Evolutionary conservation across 2,329 filamentous ascomycete genomes (phyloP), one percentile per base, ranked within the genome.

Genomic region (Cladophialophora chaetospira): DNA sequence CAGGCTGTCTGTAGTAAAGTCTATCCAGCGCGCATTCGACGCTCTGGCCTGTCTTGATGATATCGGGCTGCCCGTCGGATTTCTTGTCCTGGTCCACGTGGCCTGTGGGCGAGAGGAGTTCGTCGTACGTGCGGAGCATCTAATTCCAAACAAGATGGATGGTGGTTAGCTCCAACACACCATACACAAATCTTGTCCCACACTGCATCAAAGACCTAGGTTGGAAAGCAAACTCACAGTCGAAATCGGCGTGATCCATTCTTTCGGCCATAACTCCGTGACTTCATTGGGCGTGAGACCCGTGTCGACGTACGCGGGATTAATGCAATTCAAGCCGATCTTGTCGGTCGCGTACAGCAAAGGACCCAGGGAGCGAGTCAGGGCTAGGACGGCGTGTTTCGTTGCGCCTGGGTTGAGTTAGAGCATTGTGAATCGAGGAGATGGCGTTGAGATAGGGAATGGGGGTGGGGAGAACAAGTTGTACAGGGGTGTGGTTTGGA

Each of bases 361-460:
- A 2, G 63, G 57, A 5, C 66, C 69, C 6, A 69, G 61, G 5
- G 67, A 63, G 6, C 72, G 66, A 11, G 70, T 68, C 11, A 77
- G 64, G 5, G 73, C 74, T 1, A 77, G 64, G 11, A 77, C 63
- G 5, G 68, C 75, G 60, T 76, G 73, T 60, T 78, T 78, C 21
- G 69, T 68, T 11, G 74, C 70, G 1, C 42, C 42, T 44, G 23
- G 15, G 15, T n/a, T 6, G 15, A 23, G 8, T n/a, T n/a, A n/a
- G n/a, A n/a, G n/a, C n/a, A n/a, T n/a, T n/a, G n/a, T n/a, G n/a
- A n/a, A n/a, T n/a, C n/a, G n/a, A n/a, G n/a, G n/a, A n/a, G n/a
- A n/a, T n/a, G n/a, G n/a, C n/a, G n/a, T n/a, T n/a, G n/a, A n/a
- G n/a, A n/a, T n/a, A n/a, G n/a, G n/a, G n/a, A n/a, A n/a, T n/a